Conservation (phyloP, 2,329 filamentous ascomycete species). For the Fusarium mundagurra region DNA sequence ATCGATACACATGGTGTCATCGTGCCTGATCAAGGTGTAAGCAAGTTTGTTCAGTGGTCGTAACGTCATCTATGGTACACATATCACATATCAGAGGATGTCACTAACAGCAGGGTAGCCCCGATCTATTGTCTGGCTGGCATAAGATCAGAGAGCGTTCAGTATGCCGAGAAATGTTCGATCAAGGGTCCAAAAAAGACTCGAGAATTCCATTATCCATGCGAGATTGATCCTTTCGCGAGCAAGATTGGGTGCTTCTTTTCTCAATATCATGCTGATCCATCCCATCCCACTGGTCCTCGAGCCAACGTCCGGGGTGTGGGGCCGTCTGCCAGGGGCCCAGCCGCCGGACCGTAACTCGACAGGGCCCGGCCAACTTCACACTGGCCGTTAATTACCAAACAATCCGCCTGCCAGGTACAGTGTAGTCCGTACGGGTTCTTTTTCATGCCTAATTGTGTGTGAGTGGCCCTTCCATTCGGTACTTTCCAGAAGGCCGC, state of each 20-base stretch:
- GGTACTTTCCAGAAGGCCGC: conserved; percentile 31
- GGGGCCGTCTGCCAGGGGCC: conserved; percentile 39
- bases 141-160: conserved; percentile 3
- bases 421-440: background rate
- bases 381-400: conserved; percentile 27
- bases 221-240: conserved; percentile 12
- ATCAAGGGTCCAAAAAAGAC: conserved; percentile 15
- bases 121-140: conserved; percentile 12
- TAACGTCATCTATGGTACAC: background rate
- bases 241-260: conserved; percentile 19
- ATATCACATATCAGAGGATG: background rate
- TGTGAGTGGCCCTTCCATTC: conserved; percentile 29
- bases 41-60: conserved; percentile 6
- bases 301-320: conserved; percentile 41
- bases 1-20: conserved; percentile 13
- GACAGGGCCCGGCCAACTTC: conserved; percentile 20
- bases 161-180: background rate
- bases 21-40: conserved; percentile 8
- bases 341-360: conserved; percentile 27
- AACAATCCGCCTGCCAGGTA: conserved; percentile 14
- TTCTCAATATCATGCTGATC: conserved; percentile 15
- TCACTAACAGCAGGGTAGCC: conserved; percentile 1
- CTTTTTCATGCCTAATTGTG: conserved; percentile 32
- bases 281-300: conserved; percentile 18
- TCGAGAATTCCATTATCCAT: conserved; percentile 17